These are phyloP conservation scores for Mucuna pruriens DNA, from an alignment of 306 rosid species.

Conservation along the genomic window DNA sequence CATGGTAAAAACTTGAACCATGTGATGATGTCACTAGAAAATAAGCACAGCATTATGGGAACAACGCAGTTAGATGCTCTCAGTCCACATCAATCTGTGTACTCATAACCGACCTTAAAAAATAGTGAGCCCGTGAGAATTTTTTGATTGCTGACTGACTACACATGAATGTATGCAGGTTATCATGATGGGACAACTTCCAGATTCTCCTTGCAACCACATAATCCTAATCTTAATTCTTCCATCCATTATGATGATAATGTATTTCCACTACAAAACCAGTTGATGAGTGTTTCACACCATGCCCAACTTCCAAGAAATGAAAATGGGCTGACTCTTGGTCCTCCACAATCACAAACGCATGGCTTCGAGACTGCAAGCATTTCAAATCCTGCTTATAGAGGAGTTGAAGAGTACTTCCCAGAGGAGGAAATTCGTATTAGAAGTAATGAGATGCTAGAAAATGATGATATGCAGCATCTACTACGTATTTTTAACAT, in stretches of 20 bases:
- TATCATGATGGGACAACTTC: conserved; percentile 50
- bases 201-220: conserved; percentile 59
- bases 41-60: conserved; percentile 12
- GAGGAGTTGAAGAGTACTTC: conserved; percentile 68
- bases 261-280: conserved; percentile 60
- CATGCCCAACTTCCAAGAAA: conserved; percentile 59
- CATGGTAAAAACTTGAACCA: neutral
- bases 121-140: neutral
- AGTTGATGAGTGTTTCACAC: conserved; percentile 56
- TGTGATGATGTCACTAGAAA: neutral
- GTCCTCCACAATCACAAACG: conserved; percentile 51
- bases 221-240: conserved; percentile 52
- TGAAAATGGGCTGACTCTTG: conserved; percentile 53
- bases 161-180: conserved; percentile 53
- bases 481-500: conserved; percentile 63
- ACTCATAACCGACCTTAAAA: neutral
- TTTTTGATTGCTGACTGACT: conserved; percentile 43
- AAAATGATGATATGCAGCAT: conserved; percentile 90
- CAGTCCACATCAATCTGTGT: neutral
- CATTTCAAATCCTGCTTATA: conserved; percentile 55
- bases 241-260: conserved; percentile 56
- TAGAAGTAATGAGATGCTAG: conserved; percentile 87
- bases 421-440: conserved; percentile 85
- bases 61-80: neutral
- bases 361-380: conserved; percentile 57